Percentiles rank a stretch among this genome's conserved stretches.
phyloP scores from a whole-genome alignment of 495 filamentous ascomycete genomes.

The Tuber microsphaerosporum region DNA sequence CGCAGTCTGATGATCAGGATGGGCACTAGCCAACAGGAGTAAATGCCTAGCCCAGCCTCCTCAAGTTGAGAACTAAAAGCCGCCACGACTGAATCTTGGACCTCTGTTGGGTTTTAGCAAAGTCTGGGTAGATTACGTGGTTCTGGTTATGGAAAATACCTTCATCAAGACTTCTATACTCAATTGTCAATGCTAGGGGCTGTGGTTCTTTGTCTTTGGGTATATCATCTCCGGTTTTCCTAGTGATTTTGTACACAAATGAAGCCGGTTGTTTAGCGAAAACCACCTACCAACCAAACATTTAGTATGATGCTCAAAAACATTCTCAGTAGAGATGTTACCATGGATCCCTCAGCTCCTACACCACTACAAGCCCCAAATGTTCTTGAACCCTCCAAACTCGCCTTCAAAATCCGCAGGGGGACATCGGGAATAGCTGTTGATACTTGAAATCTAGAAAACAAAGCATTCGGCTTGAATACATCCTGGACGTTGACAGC shows the following conservation, averaged over 20 bases:
- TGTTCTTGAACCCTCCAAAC: conserved; percentile 59
- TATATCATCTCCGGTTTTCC: conserved; percentile 41
- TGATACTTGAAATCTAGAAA: conserved; percentile 82
- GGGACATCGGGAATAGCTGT: conserved; percentile 63
- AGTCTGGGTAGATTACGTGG: not conserved
- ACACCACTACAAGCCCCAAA: conserved; percentile 59
- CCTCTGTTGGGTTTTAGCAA: conserved; percentile 43
- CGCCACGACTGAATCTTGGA: conserved; percentile 47
- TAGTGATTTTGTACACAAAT: conserved; percentile 70
- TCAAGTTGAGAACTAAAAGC: conserved; percentile 45
- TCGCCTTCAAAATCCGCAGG: conserved; percentile 62
- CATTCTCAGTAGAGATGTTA: not conserved
- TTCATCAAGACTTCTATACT: conserved; percentile 73
- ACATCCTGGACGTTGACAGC: conserved; percentile 95
- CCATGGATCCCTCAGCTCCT: conserved; percentile 49
- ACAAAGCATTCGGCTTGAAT: conserved; percentile 75
- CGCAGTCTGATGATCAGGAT: conserved; percentile 51
- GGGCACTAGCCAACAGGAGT: conserved; percentile 48
- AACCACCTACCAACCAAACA: conserved; percentile 45
- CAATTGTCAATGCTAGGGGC: conserved; percentile 60
- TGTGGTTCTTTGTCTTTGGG: conserved; percentile 46
- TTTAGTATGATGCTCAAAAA: conserved; percentile 32
- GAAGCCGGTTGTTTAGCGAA: conserved; percentile 76
- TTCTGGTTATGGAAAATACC: conserved; percentile 35
- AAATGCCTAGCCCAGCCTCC: conserved; percentile 44